phyloP scores from a whole-genome alignment of 2,329 filamentous ascomycete species.

The Fusarium citri region DNA sequence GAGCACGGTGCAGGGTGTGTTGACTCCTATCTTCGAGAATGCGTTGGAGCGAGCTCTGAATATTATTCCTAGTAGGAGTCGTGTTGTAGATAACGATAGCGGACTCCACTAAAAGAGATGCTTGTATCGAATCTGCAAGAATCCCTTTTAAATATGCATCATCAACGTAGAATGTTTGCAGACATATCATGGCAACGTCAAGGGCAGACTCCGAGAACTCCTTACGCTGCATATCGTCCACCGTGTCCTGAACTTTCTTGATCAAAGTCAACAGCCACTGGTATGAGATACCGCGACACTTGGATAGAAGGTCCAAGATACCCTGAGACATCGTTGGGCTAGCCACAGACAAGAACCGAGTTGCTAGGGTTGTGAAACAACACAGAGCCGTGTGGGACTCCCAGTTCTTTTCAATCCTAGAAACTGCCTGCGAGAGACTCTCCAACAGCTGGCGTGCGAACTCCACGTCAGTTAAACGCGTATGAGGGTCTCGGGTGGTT shows the following conservation, averaged over 20 bases:
- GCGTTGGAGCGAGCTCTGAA: not conserved
- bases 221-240: constrained; percentile 8
- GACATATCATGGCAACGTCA: constrained; percentile 22
- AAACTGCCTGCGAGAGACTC: not conserved
- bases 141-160: no score
- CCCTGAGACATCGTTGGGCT: not conserved
- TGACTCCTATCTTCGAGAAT: constrained; percentile 22
- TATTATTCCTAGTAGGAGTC: not conserved
- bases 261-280: constrained; percentile 22
- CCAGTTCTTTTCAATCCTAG: constrained; percentile 38
- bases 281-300: constrained; percentile 18
- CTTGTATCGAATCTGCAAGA: no score
- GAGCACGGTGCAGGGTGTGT: constrained; percentile 19
- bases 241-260: not conserved
- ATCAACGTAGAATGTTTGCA: constrained; percentile 32
- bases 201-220: constrained; percentile 17
- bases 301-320: constrained; percentile 7
- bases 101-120: constrained; percentile 27
- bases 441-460: constrained; percentile 21
- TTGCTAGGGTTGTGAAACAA: constrained; percentile 33
- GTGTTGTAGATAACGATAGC: constrained; percentile 25
- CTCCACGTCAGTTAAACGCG: not conserved
- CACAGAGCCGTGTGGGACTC: constrained; percentile 35
- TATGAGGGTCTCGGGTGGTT: constrained; percentile 8
- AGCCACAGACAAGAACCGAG: constrained; percentile 28